Base-by-base conservation (phyloP, 2,329 filamentous ascomycete species). In the Mycosphaerelloides madeirae region DNA sequence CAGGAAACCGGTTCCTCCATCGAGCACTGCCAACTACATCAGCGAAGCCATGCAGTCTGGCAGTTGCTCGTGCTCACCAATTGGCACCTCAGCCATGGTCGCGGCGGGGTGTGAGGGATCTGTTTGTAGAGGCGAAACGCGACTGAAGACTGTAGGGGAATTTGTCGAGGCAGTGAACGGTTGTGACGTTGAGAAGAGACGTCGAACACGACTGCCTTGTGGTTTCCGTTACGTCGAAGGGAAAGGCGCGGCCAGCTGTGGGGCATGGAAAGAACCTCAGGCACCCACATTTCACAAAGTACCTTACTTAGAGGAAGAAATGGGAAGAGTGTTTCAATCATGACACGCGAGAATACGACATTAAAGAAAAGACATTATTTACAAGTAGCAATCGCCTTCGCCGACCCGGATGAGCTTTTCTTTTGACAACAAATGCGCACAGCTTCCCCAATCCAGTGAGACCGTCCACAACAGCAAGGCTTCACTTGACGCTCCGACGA, bases 1-100 rank as follows among this genome's bases (percentile, higher is more conserved):
- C 71, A 98, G 85, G 79, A 98, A 98, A 72, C 93, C 93, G 67
- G 93, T 98, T 72, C 93, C 93, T 79, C 93, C 93, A 78, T 98
- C 93, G 79, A 98, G 91, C 68, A 98, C 93, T 97, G 67, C 42
- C 28, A 38, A 42, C 31, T 41, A 32, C 39, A 48, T 55, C 46
- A 56, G 49, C 37, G 28, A 34, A 25, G 40, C 50, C 36, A 48
- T 40, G 43, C 35, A 39, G 37, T 31, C 38, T 25, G 42, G 42
- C 31, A 29, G 16, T 15, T 22, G 38, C 29, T 25, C 15, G 13
- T 40, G 38, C 60, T 50, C 68, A 74, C 71, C 71, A 61, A 74
- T 74, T 56, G 71, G 71, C 56, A 66, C 68, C 56, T 74, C 70
- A 49, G 71, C 68, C 71, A 74, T 74, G 44, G 50, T 67, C 43